Evolutionary conservation across 345 rosid genomes (phyloP).

Genomic region (Arabidopsis suecica): DNA sequence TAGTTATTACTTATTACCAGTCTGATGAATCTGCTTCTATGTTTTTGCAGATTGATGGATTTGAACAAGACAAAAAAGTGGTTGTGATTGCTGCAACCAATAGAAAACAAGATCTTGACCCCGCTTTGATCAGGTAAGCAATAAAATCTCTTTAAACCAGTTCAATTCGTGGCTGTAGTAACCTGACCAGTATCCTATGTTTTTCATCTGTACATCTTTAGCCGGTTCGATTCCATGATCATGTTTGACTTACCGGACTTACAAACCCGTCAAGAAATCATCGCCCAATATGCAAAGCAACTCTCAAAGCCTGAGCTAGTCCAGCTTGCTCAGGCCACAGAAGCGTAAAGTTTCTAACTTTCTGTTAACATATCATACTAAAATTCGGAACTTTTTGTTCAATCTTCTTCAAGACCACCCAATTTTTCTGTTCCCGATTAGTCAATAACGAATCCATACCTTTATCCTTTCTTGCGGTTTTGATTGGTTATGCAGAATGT

Average conservation of each 20-base stretch:
- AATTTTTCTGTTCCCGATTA: background rate
- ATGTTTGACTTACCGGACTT: slow-evolving; percentile 75
- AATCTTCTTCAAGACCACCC: background rate
- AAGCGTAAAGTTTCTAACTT: slow-evolving; percentile 51
- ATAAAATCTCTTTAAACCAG: background rate
- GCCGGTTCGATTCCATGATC: slow-evolving; percentile 95
- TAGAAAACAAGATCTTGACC: slow-evolving; percentile 95
- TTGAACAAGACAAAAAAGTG: slow-evolving; percentile 90
- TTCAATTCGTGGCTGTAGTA: background rate
- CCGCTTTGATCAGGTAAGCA: slow-evolving; percentile 80
- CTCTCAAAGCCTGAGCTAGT: slow-evolving; percentile 64
- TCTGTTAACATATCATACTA: background rate
- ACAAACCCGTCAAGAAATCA: slow-evolving; percentile 71
- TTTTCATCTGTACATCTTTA: slow-evolving; percentile 32
- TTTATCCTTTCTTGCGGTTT: background rate
- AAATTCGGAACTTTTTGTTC: background rate
- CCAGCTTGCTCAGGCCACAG: slow-evolving; percentile 71
- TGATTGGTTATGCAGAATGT: slow-evolving; percentile 61
- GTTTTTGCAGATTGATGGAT: slow-evolving; percentile 83
- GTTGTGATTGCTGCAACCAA: slow-evolving; percentile 94
- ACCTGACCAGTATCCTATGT: slow-evolving; percentile 29
- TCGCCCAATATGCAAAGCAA: slow-evolving; percentile 88
- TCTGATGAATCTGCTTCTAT: slow-evolving; percentile 18
- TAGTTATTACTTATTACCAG: background rate
- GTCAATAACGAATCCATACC: background rate